These are phyloP conservation scores for Scleromitrula shiraiana DNA, from an alignment of 2,329 filamentous ascomycete genomes.

Conservation along the genomic window DNA sequence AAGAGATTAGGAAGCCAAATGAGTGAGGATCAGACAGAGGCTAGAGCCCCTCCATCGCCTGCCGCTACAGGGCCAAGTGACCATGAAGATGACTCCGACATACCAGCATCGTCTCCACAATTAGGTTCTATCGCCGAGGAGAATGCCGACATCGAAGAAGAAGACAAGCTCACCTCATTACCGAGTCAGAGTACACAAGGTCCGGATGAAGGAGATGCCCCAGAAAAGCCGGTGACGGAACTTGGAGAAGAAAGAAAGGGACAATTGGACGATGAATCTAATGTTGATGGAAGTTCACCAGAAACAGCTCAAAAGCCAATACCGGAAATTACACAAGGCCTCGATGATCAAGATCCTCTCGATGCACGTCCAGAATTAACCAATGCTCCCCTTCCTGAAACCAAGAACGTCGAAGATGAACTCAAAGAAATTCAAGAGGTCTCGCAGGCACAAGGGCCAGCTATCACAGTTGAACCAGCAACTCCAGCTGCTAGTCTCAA, in stretches of 20 bases:
- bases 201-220: background rate
- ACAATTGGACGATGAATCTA: background rate
- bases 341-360: background rate
- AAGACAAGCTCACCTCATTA: constrained; percentile 2
- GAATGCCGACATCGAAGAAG: constrained; percentile 13
- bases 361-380: constrained; percentile 1
- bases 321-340: background rate
- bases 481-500: constrained; percentile 15
- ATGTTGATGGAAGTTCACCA: background rate
- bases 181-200: too few species aligned
- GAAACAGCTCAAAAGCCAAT: background rate
- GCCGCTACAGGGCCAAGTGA: constrained; percentile 12
- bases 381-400: constrained; percentile 14
- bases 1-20: constrained; percentile 19
- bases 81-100: constrained; percentile 2
- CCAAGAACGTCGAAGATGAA: too few species aligned
- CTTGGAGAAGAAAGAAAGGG: background rate
- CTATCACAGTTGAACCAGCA: constrained; percentile 19
- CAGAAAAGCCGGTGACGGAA: background rate
- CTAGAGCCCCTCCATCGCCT: constrained; percentile 18
- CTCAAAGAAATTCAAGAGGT: background rate
- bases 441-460: constrained; percentile 12
- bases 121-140: constrained; percentile 22
- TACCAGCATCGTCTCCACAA: constrained; percentile 11
- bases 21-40: constrained; percentile 17